Percentiles rank a stretch among this genome's conserved stretches.
These are phyloP conservation scores for Eucommia ulmoides DNA, from an alignment of 257 asterid species.

Conservation along the genomic window DNA sequence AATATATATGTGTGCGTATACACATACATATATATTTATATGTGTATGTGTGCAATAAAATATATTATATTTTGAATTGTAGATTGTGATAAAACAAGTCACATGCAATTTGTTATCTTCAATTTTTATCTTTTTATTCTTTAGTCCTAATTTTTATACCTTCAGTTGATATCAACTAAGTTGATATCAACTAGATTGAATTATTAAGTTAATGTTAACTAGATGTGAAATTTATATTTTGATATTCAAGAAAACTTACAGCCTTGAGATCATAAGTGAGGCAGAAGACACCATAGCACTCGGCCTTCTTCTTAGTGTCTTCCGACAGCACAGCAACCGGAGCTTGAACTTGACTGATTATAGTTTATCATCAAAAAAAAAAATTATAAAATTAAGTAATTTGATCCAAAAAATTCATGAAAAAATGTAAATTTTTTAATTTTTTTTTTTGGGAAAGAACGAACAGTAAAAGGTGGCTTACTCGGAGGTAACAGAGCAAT, in stretches of 20 bases:
- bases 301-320: constrained; percentile 63
- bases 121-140: background rate
- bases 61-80: background rate
- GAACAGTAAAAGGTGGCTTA: constrained; percentile 10
- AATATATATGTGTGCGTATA: too few species aligned
- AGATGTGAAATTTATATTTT: too few species aligned
- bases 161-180: background rate
- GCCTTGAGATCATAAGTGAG: constrained; percentile 96
- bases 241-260: constrained; percentile 66
- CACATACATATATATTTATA: too few species aligned
- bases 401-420: constrained; percentile 2
- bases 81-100: background rate
- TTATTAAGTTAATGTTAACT: too few species aligned
- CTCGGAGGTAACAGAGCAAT: constrained; percentile 78
- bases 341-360: constrained; percentile 60
- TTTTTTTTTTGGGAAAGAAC: background rate
- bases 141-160: background rate
- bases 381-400: too few species aligned
- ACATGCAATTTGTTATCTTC: background rate
- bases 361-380: constrained; percentile 1
- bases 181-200: background rate
- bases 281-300: constrained; percentile 87
- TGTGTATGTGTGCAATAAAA: too few species aligned
- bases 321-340: constrained; percentile 51
- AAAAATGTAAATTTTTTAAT: background rate